Percentiles rank a stretch among this genome's conserved stretches.
Evolutionary conservation across 371 early-diverging fungal species (phyloP).

Genomic region (Zychaea mexicana): DNA sequence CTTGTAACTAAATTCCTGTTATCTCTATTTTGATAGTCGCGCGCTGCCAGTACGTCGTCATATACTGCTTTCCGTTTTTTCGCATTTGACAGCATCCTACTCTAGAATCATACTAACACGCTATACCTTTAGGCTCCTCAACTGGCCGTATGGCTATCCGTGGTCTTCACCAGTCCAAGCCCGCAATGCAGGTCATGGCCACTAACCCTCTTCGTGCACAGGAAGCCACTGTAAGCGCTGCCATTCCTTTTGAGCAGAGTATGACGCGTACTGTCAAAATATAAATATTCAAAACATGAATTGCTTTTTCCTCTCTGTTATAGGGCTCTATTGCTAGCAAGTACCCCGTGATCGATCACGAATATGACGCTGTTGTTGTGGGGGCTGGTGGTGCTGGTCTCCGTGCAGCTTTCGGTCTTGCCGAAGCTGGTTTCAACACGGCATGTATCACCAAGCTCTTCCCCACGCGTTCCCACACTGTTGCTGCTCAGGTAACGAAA

Average conservation of each 20-base stretch:
- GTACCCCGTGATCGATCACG: conserved; percentile 96
- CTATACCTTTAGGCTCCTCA: not conserved
- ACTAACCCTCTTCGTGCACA: conserved; percentile 73
- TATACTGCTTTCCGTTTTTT: not conserved
- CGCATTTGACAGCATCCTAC: not conserved
- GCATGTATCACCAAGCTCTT: conserved; percentile 99
- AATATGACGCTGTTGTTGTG: conserved; percentile 96
- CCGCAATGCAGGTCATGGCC: conserved; percentile 70
- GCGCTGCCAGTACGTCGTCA: conserved; percentile 11
- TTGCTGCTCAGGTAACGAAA: conserved; percentile 87
- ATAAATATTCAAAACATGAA: not conserved
- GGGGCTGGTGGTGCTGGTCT: conserved; percentile 99
- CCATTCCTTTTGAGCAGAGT: not conserved
- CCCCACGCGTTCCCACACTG: conserved; percentile 98
- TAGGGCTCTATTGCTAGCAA: conserved; percentile 67
- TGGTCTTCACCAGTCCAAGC: conserved; percentile 64
- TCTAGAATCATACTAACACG: conserved; percentile 1
- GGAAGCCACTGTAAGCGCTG: conserved; percentile 60
- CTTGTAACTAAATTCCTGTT: no score
- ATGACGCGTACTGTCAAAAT: not conserved
- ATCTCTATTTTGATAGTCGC: conserved; percentile 7
- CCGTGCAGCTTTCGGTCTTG: conserved; percentile 97
- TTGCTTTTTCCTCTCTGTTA: not conserved
- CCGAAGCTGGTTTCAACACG: conserved; percentile 96
- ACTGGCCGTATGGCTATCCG: conserved; percentile 30